Conservation (phyloP, 257 asterid species). For the Gentiana dahurica region DNA sequence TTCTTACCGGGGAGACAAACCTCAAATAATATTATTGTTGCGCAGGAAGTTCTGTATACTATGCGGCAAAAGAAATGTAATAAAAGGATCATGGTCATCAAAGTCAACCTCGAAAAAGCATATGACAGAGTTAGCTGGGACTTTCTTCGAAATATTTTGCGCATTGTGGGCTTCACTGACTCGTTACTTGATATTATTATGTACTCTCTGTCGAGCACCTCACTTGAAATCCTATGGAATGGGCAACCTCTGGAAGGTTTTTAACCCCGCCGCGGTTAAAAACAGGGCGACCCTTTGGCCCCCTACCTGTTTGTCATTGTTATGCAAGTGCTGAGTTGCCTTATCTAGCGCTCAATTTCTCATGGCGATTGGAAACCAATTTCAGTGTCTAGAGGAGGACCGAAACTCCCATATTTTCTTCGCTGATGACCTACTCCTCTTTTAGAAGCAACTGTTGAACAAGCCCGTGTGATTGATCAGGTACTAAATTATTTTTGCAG, state of each 20-base stretch:
- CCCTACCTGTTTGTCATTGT: background rate
- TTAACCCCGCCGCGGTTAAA: background rate
- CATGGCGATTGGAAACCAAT: background rate
- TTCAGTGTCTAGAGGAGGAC: background rate
- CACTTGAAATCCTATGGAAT: background rate
- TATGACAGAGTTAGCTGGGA: background rate
- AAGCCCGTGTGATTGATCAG: background rate
- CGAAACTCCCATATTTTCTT: background rate
- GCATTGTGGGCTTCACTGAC: background rate
- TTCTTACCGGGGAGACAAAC: background rate
- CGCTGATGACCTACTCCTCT: background rate
- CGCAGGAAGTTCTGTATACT: background rate
- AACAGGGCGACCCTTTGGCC: slow-evolving; percentile 2
- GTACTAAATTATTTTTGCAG: too few species aligned
- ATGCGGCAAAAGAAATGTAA: background rate
- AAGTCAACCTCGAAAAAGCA: slow-evolving; percentile 2
- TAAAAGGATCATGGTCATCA: background rate
- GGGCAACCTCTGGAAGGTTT: background rate
- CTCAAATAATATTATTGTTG: background rate
- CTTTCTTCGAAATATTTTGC: background rate
- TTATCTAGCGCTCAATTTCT: background rate
- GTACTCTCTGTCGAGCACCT: background rate
- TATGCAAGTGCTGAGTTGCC: background rate
- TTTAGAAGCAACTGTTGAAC: background rate
- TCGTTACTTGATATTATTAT: background rate